phyloP scores from a whole-genome alignment of 1,284 basidiomycete species.

The Cryptococcus sp. region DNA sequence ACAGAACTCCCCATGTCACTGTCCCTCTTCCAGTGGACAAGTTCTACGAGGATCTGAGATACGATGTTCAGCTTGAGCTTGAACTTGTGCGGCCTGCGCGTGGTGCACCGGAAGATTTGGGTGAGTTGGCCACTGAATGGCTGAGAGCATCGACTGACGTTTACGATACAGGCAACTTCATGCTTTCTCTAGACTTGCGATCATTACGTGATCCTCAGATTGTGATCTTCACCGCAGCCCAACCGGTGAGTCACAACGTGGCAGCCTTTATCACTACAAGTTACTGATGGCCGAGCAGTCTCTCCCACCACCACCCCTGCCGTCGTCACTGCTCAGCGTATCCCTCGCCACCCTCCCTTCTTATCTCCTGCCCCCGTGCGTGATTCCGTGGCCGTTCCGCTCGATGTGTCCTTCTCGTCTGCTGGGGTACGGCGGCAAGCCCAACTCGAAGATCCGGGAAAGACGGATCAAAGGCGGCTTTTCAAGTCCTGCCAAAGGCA shows the following conservation, averaged over 20 bases:
- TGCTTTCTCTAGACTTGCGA: slow-evolving; percentile 49
- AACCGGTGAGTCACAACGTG: slow-evolving; percentile 38
- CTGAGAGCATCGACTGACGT: not conserved
- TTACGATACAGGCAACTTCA: slow-evolving; percentile 48
- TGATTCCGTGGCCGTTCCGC: slow-evolving; percentile 49
- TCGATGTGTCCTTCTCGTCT: slow-evolving; percentile 44
- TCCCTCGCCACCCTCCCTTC: slow-evolving; percentile 30
- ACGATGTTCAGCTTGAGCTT: slow-evolving; percentile 53
- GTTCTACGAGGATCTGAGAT: slow-evolving; percentile 50
- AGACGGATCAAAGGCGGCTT: slow-evolving; percentile 31
- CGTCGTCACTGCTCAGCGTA: slow-evolving; percentile 25
- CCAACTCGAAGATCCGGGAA: slow-evolving; percentile 26
- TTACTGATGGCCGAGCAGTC: slow-evolving; percentile 26
- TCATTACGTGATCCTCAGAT: slow-evolving; percentile 30
- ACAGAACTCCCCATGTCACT: slow-evolving; percentile 46
- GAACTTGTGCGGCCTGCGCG: slow-evolving; percentile 48
- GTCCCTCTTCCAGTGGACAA: slow-evolving; percentile 36
- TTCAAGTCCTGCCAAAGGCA: slow-evolving; percentile 31
- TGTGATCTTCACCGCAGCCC: slow-evolving; percentile 37
- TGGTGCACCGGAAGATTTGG: slow-evolving; percentile 33
- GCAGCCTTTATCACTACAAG: not conserved
- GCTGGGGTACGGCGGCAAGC: slow-evolving; percentile 34
- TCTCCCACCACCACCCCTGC: slow-evolving; percentile 43
- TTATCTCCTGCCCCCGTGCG: slow-evolving; percentile 40
- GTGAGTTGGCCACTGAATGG: slow-evolving; percentile 23